A percentile compares a stretch with the other conserved stretches of the same genome.
Conservation (phyloP, 768 basidiomycete species). For the Phylloporus sp. region DNA sequence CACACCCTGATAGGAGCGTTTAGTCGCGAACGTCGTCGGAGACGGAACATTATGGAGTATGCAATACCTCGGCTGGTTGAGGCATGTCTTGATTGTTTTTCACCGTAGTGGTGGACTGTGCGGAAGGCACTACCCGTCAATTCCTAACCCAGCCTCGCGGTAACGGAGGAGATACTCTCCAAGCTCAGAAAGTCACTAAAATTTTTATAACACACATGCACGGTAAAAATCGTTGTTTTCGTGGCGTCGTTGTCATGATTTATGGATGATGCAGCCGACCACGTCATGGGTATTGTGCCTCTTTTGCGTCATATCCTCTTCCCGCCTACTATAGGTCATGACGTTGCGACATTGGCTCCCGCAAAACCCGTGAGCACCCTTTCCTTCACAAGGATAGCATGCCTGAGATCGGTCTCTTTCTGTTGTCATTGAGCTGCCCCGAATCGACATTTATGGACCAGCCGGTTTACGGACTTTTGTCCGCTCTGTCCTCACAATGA, state of each 20-base stretch:
- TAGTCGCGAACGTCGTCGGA: conserved; percentile 51
- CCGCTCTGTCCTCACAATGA: conserved; percentile 66
- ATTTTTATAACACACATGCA: conserved; percentile 88
- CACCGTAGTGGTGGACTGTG: conserved; percentile 73
- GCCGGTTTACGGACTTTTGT: conserved; percentile 73
- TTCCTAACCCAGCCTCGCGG: conserved; percentile 51
- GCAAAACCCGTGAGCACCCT: conserved; percentile 11
- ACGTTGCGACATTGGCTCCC: conserved; percentile 8
- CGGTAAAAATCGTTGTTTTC: conserved; percentile 35
- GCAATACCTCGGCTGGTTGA: conserved; percentile 14
- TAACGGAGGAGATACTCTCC: conserved; percentile 31
- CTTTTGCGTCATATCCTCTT: conserved; percentile 58
- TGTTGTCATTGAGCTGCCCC: conserved; percentile 34
- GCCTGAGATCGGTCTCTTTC: background rate
- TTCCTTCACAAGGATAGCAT: background rate
- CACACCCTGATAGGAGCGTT: conserved; percentile 2
- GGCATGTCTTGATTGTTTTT: conserved; percentile 1
- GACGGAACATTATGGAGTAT: conserved; percentile 67
- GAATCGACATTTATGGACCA: conserved; percentile 75
- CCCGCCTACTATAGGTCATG: conserved; percentile 33
- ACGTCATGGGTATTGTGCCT: conserved; percentile 70
- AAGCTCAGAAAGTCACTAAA: conserved; percentile 50
- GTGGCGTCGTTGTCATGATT: background rate
- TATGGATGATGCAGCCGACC: conserved; percentile 48
- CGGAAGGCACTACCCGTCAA: conserved; percentile 74